Evolutionary conservation across 2,329 filamentous ascomycete genomes (phyloP).

Genomic region (Penicillium sp.): DNA sequence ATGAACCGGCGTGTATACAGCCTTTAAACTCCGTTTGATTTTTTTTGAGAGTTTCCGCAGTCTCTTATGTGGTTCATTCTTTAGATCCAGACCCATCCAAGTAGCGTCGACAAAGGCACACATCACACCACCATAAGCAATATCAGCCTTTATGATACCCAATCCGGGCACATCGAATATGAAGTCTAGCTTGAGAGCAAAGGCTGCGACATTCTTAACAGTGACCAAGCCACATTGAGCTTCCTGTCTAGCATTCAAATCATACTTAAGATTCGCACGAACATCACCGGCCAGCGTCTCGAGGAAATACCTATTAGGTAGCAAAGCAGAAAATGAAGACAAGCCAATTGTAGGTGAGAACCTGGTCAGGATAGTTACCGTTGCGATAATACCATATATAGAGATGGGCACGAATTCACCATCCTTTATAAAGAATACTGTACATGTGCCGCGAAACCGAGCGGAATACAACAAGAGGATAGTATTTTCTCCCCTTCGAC

Average conservation of each 20-base stretch:
- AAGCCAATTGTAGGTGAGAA: too few species aligned
- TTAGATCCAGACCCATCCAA: neutral
- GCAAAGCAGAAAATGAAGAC: too few species aligned
- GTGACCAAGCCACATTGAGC: constrained; percentile 1
- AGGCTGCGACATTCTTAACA: constrained; percentile 4
- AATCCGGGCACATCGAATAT: neutral
- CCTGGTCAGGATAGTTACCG: constrained; percentile 1
- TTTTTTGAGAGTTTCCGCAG: constrained; percentile 2
- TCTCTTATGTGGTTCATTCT: neutral
- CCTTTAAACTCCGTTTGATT: neutral
- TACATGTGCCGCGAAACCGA: neutral
- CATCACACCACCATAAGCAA: constrained; percentile 6
- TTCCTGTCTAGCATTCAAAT: neutral
- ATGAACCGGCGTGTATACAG: neutral
- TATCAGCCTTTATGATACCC: constrained; percentile 1
- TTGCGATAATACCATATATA: constrained; percentile 2
- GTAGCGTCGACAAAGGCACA: constrained; percentile 6
- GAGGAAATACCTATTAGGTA: neutral
- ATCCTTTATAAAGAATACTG: constrained; percentile 2
- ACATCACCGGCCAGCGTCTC: constrained; percentile 5
- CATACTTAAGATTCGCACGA: neutral
- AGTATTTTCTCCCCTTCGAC: neutral
- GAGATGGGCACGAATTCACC: constrained; percentile 5
- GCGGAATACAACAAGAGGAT: constrained; percentile 3
- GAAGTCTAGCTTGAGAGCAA: constrained; percentile 1